Base-by-base conservation (phyloP, 805 yeast genomes). In the Metschnikowia orientalis region DNA sequence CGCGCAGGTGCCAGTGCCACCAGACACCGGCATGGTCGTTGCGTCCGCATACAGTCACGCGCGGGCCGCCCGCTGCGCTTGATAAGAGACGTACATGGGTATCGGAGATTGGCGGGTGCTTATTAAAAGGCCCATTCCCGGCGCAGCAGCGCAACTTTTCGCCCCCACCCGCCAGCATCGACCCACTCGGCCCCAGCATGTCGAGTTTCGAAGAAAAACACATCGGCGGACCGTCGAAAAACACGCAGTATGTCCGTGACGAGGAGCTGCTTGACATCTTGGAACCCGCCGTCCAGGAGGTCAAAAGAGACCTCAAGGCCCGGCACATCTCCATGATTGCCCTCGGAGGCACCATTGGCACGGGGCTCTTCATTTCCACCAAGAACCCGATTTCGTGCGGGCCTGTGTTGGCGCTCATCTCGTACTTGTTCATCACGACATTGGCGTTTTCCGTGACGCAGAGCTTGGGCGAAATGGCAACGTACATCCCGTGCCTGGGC, bases 391-490 rank as follows among this genome's bases (percentile, higher is more conserved):
- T 81, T 18, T 50, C 61, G 19, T 78, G 84, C 10, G 90, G 90
- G 14, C 89, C 89, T 1, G 88, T 76, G 8, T 74, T 75, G 32
- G 62, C 84, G 4, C 57, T 82, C 17, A 75, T 82, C 29, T 71
- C 85, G 2, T 82, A 76, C 47, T 30, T 76, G 11, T 79, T 79
- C 54, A 78, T 81, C 70, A 85, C 81, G 22, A 54, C 81, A 2
- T 50, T 82, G 28, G 85, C 79, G 0, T 79, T 66, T 48, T 69
- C 74, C 9, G 83, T 81, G 32, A 76, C 84, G 13, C 88, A 81
- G 52, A 71, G 81, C 3, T 61, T 82, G 36, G 89, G 88, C 49
- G 90, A 82, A 56, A 79, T 82, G 89, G 87, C 88, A 31, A 81
- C 88, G 7, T 78, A 71, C 44, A 77, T 81, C 11, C 89, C 89